Evolutionary conservation across 495 filamentous ascomycete genomes (phyloP).

Genomic region (Massariosphaeria phaeospora): DNA sequence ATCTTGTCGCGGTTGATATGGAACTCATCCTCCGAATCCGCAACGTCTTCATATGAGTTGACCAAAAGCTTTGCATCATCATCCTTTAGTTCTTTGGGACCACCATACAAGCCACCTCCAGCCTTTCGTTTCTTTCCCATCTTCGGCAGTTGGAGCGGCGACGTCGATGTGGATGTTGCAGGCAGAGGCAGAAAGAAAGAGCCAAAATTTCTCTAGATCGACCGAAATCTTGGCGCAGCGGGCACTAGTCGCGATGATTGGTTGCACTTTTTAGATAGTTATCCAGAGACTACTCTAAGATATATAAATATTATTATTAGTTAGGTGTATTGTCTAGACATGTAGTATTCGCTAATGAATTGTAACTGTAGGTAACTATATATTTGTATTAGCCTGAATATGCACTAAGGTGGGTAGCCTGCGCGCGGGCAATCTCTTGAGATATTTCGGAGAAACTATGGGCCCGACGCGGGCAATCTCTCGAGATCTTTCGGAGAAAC

Average conservation of each 20-base stretch:
- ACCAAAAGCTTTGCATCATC: constrained; percentile 52
- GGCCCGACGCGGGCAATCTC: no score
- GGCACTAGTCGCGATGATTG: constrained; percentile 8
- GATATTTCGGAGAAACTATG: no score
- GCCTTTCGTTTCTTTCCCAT: constrained; percentile 86
- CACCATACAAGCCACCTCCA: constrained; percentile 40
- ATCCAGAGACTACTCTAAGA: no score
- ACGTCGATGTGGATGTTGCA: neutral
- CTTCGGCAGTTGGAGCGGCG: neutral
- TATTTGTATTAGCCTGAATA: no score
- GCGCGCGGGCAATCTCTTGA: no score
- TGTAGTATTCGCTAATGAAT: no score
- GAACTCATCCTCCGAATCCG: constrained; percentile 90
- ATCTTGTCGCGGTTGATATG: constrained; percentile 77
- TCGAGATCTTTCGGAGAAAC: no score
- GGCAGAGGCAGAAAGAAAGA: neutral
- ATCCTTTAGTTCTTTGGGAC: constrained; percentile 43
- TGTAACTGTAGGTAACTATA: no score
- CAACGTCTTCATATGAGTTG: constrained; percentile 73
- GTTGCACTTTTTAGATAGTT: no score
- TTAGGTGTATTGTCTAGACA: no score
- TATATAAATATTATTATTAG: no score
- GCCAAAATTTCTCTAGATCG: constrained; percentile 9
- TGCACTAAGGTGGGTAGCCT: no score
- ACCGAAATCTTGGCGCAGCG: constrained; percentile 13